Percentiles rank a stretch among this genome's conserved stretches.
Evolutionary conservation across 129 eudicot genomes (phyloP).

Genomic region (Kitagawia praeruptora): DNA sequence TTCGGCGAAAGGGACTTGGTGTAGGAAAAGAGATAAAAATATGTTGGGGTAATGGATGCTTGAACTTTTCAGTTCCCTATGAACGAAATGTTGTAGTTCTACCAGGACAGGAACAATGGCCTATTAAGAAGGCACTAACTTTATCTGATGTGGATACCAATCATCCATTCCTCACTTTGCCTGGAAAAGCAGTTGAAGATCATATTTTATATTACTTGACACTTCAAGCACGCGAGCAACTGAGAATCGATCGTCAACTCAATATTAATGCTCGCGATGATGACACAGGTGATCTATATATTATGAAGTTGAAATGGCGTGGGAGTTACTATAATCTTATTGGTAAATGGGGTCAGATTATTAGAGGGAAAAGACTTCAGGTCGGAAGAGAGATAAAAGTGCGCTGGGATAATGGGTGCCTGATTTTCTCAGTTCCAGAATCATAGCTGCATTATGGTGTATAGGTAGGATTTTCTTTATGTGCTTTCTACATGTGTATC

Average conservation of each 20-base stretch:
- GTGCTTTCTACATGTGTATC: slow-evolving; percentile 17
- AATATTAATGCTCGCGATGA: slow-evolving; percentile 63
- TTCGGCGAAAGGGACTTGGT: slow-evolving; percentile 67
- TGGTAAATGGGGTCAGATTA: slow-evolving; percentile 80
- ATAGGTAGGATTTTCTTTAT: slow-evolving; percentile 31
- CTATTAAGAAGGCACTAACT: slow-evolving; percentile 72
- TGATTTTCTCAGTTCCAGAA: slow-evolving; percentile 73
- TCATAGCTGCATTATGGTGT: slow-evolving; percentile 33
- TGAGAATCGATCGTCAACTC: slow-evolving; percentile 63
- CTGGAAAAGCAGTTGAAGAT: slow-evolving; percentile 78
- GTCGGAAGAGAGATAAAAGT: slow-evolving; percentile 75
- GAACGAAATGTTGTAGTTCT: slow-evolving; percentile 40
- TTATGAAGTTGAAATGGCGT: slow-evolving; percentile 72
- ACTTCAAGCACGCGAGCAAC: slow-evolving; percentile 65
- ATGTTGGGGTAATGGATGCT: slow-evolving; percentile 70
- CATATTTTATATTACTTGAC: slow-evolving; percentile 68
- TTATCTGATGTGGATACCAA: slow-evolving; percentile 79
- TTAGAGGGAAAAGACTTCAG: slow-evolving; percentile 65
- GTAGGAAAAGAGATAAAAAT: slow-evolving; percentile 73
- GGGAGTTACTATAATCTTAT: slow-evolving; percentile 71
- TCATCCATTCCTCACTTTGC: slow-evolving; percentile 77
- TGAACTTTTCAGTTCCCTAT: slow-evolving; percentile 67
- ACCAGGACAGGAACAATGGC: slow-evolving; percentile 61
- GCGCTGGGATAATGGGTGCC: slow-evolving; percentile 73
- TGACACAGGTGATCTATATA: slow-evolving; percentile 55